Evolutionary conservation across 768 basidiomycete species (phyloP), one percentile per base, ranked within the genome.

Genomic region (Mrakia frigida): DNA sequence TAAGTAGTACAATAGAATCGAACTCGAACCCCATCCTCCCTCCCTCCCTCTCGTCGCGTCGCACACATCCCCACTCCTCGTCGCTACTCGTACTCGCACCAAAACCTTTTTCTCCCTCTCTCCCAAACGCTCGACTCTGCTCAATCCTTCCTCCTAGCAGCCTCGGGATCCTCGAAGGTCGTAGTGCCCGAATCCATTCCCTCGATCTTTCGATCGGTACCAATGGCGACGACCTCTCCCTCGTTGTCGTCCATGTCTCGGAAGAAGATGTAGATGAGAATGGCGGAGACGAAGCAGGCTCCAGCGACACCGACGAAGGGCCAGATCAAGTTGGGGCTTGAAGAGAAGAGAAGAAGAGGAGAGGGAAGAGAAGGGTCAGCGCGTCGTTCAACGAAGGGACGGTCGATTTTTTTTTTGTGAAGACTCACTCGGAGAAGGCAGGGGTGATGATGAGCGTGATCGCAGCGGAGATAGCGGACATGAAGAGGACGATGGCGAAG

Each of bases 241-340:
- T 67, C 61, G 7, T 74, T 31, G 46, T 74, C 73, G 37, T 72
- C 71, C 74, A 69, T 70, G 23, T 75, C 18, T 43, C 67, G 65
- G 69, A 75, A 75, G 37, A 37, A 52, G 25, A 33, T 23, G 65
- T 50, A 75, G 56, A 75, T 70, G 56, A 70, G 18, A 37, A 46
- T 39, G 43, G 53, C 52, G 21, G 43, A 37, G 25, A 50, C n/a
- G 46, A 60, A 41, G 61, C 37, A 71, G 28, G 70, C 75, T 33
- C 6, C 14, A 5, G 39, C 75, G 2, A 76, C 67, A 4, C 69
- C 76, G 39, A 59, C 59, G 39, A 56, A 76, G 18, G 75, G 78
- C 81, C 80, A 82, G 75, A 82, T 81, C 59, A 84, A 80, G 79
- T 82, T 80, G 23, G 83, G 83, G 78, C 82, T 10, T 33, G 10